phyloP scores from a whole-genome alignment of 345 rosid species.

The Combretum micranthum region DNA sequence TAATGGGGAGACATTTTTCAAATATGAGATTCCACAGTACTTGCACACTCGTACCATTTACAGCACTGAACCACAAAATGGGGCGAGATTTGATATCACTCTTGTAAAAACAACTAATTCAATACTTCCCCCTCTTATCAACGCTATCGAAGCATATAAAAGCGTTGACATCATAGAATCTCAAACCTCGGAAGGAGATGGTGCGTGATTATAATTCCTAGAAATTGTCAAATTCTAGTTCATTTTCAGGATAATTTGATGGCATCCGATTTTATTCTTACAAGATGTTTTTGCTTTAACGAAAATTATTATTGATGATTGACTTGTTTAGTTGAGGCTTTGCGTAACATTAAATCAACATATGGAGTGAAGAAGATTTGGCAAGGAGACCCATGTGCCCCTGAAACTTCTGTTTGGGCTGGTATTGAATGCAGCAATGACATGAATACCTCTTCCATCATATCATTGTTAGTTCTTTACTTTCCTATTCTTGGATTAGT shows the following conservation, averaged over 20 bases:
- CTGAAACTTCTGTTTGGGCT: conserved; percentile 18
- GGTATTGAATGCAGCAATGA: conserved; percentile 25
- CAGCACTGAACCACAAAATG: conserved; percentile 10
- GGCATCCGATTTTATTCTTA: not conserved
- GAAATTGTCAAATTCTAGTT: no score
- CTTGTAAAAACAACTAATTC: conserved; percentile 10
- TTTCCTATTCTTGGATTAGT: not conserved
- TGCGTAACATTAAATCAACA: conserved; percentile 16
- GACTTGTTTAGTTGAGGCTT: conserved; percentile 18
- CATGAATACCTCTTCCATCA: conserved; percentile 16
- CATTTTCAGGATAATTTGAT: not conserved
- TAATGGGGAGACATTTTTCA: conserved; percentile 9
- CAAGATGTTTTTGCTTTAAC: not conserved
- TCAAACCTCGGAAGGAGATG: conserved; percentile 26
- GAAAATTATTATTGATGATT: not conserved
- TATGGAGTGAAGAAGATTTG: conserved; percentile 20
- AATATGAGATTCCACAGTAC: conserved; percentile 7
- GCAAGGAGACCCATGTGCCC: conserved; percentile 46
- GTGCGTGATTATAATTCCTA: conserved; percentile 14
- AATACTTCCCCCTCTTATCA: conserved; percentile 24
- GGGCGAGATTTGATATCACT: conserved; percentile 13
- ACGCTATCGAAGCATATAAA: conserved; percentile 23
- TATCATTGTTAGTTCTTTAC: conserved; percentile 23
- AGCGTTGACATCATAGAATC: conserved; percentile 19
- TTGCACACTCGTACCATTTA: conserved; percentile 9